A percentile compares a stretch with the other conserved stretches of the same genome.
Evolutionary conservation across 2,329 filamentous ascomycete genomes (phyloP).

Genomic region (Saccharata proteae): DNA sequence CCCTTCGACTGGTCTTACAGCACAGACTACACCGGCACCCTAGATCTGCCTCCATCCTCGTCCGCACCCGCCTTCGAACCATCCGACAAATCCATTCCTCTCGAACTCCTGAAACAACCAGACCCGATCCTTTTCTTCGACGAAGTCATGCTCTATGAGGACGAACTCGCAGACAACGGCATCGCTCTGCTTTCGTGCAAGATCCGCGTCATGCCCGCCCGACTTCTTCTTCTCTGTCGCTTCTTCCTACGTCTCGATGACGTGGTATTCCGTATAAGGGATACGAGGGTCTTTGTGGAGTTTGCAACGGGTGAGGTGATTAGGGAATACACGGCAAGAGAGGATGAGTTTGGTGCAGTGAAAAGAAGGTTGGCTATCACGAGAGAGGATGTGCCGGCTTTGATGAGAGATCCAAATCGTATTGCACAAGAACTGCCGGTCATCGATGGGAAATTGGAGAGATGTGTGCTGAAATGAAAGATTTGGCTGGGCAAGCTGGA

Average conservation of each 20-base stretch:
- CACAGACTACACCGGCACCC: constrained; percentile 70
- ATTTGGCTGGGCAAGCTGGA: too few relatives aligned
- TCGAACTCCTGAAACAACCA: constrained; percentile 73
- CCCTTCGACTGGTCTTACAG: constrained; percentile 98
- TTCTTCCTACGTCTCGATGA: constrained; percentile 91
- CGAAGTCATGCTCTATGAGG: constrained; percentile 91
- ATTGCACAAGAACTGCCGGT: constrained; percentile 47
- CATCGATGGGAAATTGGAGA: constrained; percentile 56
- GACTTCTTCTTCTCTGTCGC: constrained; percentile 71
- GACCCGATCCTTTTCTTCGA: constrained; percentile 97
- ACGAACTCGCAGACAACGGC: constrained; percentile 94
- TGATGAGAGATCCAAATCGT: constrained; percentile 68
- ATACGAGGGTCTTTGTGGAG: constrained; percentile 87
- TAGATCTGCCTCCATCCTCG: constrained; percentile 18
- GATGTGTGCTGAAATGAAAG: constrained; percentile 25
- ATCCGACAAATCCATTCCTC: constrained; percentile 53
- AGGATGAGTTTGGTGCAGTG: constrained; percentile 67
- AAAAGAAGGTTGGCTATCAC: constrained; percentile 44
- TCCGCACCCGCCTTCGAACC: constrained; percentile 24
- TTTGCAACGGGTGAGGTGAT: constrained; percentile 69
- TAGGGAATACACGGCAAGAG: constrained; percentile 80
- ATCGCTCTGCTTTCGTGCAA: constrained; percentile 86
- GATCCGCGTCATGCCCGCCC: constrained; percentile 79
- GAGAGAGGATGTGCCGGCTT: constrained; percentile 63
- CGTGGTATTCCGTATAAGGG: constrained; percentile 74